Base-by-base conservation (phyloP, 2,329 filamentous ascomycete species). In the Apiospora koreana region DNA sequence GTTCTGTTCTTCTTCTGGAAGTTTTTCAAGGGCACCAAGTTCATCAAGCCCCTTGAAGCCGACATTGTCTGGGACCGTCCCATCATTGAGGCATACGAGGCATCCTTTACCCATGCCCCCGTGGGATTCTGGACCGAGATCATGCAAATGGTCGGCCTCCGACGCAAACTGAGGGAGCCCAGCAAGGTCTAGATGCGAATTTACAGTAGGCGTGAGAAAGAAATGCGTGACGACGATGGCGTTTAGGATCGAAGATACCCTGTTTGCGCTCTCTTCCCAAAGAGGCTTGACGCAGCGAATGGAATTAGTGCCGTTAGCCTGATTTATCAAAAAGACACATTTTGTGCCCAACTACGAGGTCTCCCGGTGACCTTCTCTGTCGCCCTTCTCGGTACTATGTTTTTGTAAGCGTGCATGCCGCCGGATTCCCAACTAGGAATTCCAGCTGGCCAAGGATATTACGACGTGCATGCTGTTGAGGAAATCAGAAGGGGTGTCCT, bases 1-100 rank as follows among this genome's bases (percentile, higher is more conserved):
- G 83, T 86, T 76, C 76, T 81, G 31, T 86, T 86, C 81, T 89
- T 86, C 25, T 82, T 82, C 73, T 93, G 89, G 88, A 93, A 92
- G 80, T 5, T 92, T 0, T 21, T 89, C 77, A 89, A 90, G 81
- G 82, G 81, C 69, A 92, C 89, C 1, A 84, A 84, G 71, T 79
- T 86, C 66, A 80, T 89, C 41, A 80, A 79, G 4, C 81, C 89
- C 0, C 77, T 82, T 9, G 86, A 91, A 75, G 82, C 83, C 1
- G 88, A 91, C 74, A 80, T 91, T 23, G 80, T 87, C 43, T 87
- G 87, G 87, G 83, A 90, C 75, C 79, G 83, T 2, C 87, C 86
- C 23, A 74, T 81, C 18, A 86, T 90, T 58, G 88, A 90, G 68
- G 81, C 81, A 0, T 86, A 86, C 68, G 84, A 86, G 73, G 42